Conservation (phyloP, 306 rosid genomes). For the Fragaria iinumae region DNA sequence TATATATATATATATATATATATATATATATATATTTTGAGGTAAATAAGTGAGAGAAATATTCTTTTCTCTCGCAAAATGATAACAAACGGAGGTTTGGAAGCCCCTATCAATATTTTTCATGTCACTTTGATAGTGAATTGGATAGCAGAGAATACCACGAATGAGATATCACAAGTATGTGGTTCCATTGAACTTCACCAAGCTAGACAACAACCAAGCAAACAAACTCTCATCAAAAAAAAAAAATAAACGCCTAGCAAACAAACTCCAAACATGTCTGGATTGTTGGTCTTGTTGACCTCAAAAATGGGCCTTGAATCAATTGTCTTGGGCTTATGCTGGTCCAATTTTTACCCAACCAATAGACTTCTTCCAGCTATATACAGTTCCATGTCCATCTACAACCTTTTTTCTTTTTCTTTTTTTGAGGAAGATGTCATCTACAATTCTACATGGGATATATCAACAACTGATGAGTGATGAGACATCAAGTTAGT, state of each 20-base stretch:
- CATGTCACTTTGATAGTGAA: background rate
- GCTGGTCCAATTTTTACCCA: background rate
- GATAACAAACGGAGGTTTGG: background rate
- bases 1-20: too few species aligned
- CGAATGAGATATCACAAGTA: background rate
- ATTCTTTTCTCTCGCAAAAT: background rate
- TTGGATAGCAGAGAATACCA: background rate
- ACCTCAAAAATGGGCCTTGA: background rate
- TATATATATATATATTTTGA: too few species aligned
- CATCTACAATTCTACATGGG: background rate
- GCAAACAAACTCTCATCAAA: background rate
- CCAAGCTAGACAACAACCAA: background rate
- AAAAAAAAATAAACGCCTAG: too few species aligned
- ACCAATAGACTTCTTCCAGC: background rate
- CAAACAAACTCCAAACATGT: background rate
- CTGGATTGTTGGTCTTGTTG: background rate
- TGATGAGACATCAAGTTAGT: background rate
- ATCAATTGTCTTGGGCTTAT: background rate
- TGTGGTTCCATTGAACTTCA: background rate
- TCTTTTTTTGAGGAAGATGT: background rate
- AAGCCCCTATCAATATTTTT: background rate
- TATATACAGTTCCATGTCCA: too few species aligned
- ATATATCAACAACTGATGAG: background rate
- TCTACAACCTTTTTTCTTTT: too few species aligned
- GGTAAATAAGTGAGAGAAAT: too few species aligned